Percentiles rank a stretch among this genome's conserved stretches.
Conservation (phyloP, 2,329 filamentous ascomycete species). For the Geosmithia putterillii region DNA sequence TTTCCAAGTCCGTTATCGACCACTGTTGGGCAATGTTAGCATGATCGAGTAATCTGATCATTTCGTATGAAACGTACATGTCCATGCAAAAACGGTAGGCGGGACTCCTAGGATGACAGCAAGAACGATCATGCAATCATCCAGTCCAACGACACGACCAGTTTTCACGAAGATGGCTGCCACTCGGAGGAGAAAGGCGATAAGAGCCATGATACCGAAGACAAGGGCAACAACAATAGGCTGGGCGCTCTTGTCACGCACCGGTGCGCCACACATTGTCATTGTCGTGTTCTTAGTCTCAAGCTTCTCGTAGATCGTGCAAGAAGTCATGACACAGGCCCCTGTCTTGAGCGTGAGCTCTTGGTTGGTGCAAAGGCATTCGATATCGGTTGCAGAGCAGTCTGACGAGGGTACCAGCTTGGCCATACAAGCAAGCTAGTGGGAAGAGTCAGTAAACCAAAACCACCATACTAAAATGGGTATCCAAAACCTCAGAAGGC, state of each 20-base stretch:
- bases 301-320: constrained; percentile 7
- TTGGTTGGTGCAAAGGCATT: constrained; percentile 11
- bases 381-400: constrained; percentile 4
- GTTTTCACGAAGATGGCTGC: constrained; percentile 11
- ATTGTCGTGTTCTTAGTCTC: constrained; percentile 13
- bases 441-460: not conserved
- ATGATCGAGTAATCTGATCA: not conserved
- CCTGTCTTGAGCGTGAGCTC: constrained; percentile 8
- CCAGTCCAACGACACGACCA: constrained; percentile 13
- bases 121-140: constrained; percentile 19
- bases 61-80: constrained; percentile 1
- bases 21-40: constrained; percentile 15
- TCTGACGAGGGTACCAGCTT: not conserved
- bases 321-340: constrained; percentile 7
- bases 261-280: constrained; percentile 10
- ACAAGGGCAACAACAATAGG: constrained; percentile 16
- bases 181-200: constrained; percentile 22
- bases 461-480: not conserved
- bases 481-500: not conserved
- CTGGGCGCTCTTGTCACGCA: constrained; percentile 17
- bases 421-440: constrained; percentile 6
- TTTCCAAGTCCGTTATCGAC: constrained; percentile 36
- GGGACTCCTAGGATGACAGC: constrained; percentile 15
- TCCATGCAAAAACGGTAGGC: constrained; percentile 13
- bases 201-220: constrained; percentile 20